Percentiles rank a stretch among this genome's conserved stretches.
Conservation (phyloP, 2,329 filamentous ascomycete species). For the Botryosphaeria dothidea region DNA sequence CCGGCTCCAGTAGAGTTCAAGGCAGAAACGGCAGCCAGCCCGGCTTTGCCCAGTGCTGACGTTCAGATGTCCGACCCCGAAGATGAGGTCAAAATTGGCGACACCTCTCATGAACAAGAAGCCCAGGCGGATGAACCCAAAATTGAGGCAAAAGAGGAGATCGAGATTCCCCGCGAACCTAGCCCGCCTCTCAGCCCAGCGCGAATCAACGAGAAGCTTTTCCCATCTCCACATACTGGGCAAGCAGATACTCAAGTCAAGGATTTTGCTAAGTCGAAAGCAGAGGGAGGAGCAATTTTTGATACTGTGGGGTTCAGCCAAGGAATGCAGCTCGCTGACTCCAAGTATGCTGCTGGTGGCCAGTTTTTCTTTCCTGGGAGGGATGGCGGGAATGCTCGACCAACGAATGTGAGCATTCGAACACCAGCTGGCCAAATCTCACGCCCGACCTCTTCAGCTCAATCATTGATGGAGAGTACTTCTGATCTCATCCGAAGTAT, state of each 20-base stretch:
- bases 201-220: slow-evolving; percentile 6
- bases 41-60: neutral
- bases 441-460: slow-evolving; percentile 9
- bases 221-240: neutral
- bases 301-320: slow-evolving; percentile 54
- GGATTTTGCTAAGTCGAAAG: neutral
- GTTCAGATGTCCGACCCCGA: neutral
- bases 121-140: neutral
- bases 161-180: neutral
- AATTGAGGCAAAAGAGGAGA: neutral
- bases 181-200: slow-evolving; percentile 18
- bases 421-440: neutral
- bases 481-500: slow-evolving; percentile 9
- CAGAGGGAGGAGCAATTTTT: slow-evolving; percentile 48
- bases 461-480: neutral
- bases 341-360: slow-evolving; percentile 54
- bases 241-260: neutral
- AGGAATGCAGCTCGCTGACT: slow-evolving; percentile 49
- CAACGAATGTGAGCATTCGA: neutral
- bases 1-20: slow-evolving; percentile 4
- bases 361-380: slow-evolving; percentile 37
- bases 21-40: neutral
- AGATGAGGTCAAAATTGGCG: neutral
- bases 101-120: neutral
- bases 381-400: neutral